These are phyloP conservation scores for Neurospora sp. DNA, from an alignment of 495 filamentous ascomycete species.

Conservation along the genomic window DNA sequence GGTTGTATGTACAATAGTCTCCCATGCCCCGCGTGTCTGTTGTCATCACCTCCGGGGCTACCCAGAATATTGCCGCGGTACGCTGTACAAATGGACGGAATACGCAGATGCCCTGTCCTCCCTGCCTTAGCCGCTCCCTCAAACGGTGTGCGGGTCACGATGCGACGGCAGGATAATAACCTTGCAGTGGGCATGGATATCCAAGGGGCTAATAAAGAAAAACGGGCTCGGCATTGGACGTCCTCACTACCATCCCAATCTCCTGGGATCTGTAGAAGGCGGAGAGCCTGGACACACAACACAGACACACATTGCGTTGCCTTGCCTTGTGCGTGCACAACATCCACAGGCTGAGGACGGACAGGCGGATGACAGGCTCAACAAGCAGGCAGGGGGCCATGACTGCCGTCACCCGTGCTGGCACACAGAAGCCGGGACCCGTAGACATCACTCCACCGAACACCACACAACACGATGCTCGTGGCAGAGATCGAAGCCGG, in stretches of 20 bases:
- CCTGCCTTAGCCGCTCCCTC: background rate
- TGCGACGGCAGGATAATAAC: conserved; percentile 1
- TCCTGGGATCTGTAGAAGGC: conserved; percentile 20
- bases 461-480: background rate
- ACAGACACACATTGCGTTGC: background rate
- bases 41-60: conserved; percentile 1
- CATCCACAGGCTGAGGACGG: background rate
- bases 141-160: background rate
- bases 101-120: background rate
- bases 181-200: conserved; percentile 16
- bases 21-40: background rate
- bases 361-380: conserved; percentile 4
- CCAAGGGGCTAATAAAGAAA: conserved; percentile 16
- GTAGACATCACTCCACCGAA: background rate
- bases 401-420: conserved; percentile 1
- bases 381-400: background rate
- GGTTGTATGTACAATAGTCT: background rate
- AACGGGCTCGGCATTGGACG: conserved; percentile 21
- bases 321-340: background rate
- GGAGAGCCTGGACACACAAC: background rate
- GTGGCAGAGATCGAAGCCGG: background rate
- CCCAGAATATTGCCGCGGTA: background rate
- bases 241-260: conserved; percentile 27
- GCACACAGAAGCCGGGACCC: background rate
- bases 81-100: conserved; percentile 1